Evolutionary conservation across 768 basidiomycete species (phyloP).

Genomic region (Boletus bicolor): DNA sequence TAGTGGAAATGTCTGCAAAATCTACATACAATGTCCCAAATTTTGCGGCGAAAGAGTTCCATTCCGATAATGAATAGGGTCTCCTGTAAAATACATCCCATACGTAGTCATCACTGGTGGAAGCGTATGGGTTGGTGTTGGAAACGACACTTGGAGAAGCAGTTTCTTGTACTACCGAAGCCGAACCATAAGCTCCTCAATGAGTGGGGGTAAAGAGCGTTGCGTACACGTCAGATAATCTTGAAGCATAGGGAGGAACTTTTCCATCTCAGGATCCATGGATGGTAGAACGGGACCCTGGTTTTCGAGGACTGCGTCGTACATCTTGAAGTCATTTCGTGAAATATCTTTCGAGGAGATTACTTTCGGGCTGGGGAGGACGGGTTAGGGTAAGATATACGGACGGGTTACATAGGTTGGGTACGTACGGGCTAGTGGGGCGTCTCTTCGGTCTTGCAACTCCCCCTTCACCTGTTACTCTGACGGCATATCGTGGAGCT

Average conservation of each 20-base stretch:
- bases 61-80: slow-evolving; percentile 56
- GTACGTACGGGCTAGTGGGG: slow-evolving; percentile 43
- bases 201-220: background rate
- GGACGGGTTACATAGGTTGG: background rate
- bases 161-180: slow-evolving; percentile 26
- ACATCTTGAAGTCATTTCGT: slow-evolving; percentile 57
- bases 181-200: background rate
- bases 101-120: slow-evolving; percentile 60
- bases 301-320: slow-evolving; percentile 60
- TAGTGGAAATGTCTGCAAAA: background rate
- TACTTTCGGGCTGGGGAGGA: slow-evolving; percentile 49
- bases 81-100: slow-evolving; percentile 83
- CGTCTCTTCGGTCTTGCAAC: slow-evolving; percentile 22
- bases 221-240: slow-evolving; percentile 65
- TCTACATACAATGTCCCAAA: slow-evolving; percentile 61
- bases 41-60: slow-evolving; percentile 52
- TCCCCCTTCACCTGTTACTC: slow-evolving; percentile 16
- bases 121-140: background rate
- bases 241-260: slow-evolving; percentile 72
- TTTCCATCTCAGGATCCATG: slow-evolving; percentile 64
- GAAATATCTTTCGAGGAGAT: slow-evolving; percentile 48
- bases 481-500: slow-evolving; percentile 51
- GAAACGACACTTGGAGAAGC: slow-evolving; percentile 9
- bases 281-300: slow-evolving; percentile 29
- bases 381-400: background rate